Conservation (phyloP, 257 asterid species). For the Fraxinus cuspidata region DNA sequence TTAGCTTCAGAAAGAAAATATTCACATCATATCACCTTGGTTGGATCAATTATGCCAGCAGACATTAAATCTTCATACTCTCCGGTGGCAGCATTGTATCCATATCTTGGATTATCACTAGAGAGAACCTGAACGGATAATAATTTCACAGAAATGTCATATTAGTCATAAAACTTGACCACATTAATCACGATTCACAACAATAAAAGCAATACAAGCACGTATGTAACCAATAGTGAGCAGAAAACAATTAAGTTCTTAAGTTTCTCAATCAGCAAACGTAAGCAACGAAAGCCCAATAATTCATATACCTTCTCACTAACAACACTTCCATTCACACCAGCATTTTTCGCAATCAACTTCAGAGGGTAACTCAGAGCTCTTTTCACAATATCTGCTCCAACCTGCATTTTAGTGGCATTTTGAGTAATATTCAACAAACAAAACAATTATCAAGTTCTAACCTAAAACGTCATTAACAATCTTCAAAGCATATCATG, state of each 20-base stretch:
- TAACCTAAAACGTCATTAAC: neutral
- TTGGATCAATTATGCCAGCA: slow-evolving; percentile 96
- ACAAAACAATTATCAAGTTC: too few species aligned
- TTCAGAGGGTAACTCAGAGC: slow-evolving; percentile 97
- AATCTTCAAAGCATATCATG: neutral
- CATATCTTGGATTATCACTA: slow-evolving; percentile 71
- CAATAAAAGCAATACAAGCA: neutral
- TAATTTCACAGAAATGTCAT: neutral
- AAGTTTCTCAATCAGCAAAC: neutral
- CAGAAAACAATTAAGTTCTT: neutral
- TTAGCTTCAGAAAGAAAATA: neutral
- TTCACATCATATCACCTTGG: slow-evolving; percentile 57
- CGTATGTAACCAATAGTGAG: too few species aligned
- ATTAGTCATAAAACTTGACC: neutral
- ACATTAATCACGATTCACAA: neutral
- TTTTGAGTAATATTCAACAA: neutral
- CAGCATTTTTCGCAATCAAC: slow-evolving; percentile 95
- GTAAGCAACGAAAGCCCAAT: neutral
- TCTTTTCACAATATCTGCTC: slow-evolving; percentile 95
- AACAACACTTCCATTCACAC: slow-evolving; percentile 96
- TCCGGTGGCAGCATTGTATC: slow-evolving; percentile 98
- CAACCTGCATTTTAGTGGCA: slow-evolving; percentile 57
- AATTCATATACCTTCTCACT: slow-evolving; percentile 74
- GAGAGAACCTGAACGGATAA: slow-evolving; percentile 65
- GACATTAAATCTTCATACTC: slow-evolving; percentile 92